Conservation (phyloP, 2,329 filamentous ascomycete species). For the Leptoxyphium fumago region DNA sequence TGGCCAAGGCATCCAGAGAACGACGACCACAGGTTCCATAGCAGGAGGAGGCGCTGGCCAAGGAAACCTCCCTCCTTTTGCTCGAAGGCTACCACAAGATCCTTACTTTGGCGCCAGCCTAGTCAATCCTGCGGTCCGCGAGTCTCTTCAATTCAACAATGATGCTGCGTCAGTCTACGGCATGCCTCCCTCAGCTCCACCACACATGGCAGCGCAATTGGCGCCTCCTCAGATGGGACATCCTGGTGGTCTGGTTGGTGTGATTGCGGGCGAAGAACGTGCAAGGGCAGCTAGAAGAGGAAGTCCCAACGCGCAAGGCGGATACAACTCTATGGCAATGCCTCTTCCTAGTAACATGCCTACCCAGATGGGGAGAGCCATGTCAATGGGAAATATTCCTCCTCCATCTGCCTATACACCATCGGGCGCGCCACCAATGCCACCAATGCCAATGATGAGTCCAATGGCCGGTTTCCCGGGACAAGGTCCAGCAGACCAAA, state of each 20-base stretch:
- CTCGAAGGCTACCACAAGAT: constrained; percentile 66
- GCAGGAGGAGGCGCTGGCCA: constrained; percentile 26
- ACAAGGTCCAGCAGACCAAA: constrained; percentile 8
- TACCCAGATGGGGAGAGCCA: constrained; percentile 16
- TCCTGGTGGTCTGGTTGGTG: constrained; percentile 69
- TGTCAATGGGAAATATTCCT: constrained; percentile 19
- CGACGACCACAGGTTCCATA: constrained; percentile 37
- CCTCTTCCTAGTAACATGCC: constrained; percentile 19
- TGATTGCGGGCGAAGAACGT: constrained; percentile 75
- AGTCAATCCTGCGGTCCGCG: constrained; percentile 55
- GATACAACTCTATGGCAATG: constrained; percentile 6
- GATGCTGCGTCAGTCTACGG: constrained; percentile 23
- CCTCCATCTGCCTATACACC: constrained; percentile 14
- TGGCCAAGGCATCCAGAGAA: constrained; percentile 39
- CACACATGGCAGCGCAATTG: constrained; percentile 9
- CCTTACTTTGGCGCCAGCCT: constrained; percentile 71
- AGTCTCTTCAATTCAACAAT: constrained; percentile 52
- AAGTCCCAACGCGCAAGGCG: constrained; percentile 44
- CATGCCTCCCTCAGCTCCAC: constrained; percentile 10
- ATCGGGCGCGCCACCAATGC: constrained; percentile 11
- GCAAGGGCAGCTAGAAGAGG: constrained; percentile 63
- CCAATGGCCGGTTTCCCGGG: constrained; percentile 7
- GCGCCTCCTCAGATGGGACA: constrained; percentile 27
- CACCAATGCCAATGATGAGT: constrained; percentile 12
- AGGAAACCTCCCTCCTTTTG: constrained; percentile 61